Conservation (phyloP, 495 filamentous ascomycete genomes). For the Aspergillus bertholletiae region DNA sequence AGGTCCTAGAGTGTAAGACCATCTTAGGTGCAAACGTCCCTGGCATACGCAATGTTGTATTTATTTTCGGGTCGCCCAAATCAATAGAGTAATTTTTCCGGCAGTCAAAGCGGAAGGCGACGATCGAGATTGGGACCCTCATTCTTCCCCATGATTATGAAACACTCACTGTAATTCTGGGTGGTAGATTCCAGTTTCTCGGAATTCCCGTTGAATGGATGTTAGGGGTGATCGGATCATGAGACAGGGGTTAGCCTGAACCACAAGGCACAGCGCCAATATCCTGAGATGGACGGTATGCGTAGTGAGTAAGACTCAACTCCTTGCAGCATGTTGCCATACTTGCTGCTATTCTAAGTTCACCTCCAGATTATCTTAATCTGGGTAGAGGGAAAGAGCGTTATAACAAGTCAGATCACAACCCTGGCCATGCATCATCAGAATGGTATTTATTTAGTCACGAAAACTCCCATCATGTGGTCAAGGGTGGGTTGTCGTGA, state of each 20-base stretch:
- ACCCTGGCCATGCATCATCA: not conserved
- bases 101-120: too few relatives aligned
- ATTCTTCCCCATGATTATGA: too few relatives aligned
- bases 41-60: not conserved
- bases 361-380: not conserved
- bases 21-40: not conserved
- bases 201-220: too few relatives aligned
- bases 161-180: too few relatives aligned
- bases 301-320: not conserved
- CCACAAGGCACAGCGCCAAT: not conserved
- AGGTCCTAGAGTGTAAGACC: not conserved
- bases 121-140: too few relatives aligned
- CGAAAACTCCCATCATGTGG: too few relatives aligned
- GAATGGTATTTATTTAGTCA: too few relatives aligned
- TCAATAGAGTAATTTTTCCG: too few relatives aligned
- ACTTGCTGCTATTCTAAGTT: not conserved
- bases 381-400: not conserved
- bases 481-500: too few relatives aligned
- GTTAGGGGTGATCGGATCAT: not conserved
- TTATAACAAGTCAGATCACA: not conserved
- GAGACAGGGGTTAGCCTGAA: not conserved
- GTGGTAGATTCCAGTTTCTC: too few relatives aligned
- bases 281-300: not conserved
- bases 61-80: not conserved
- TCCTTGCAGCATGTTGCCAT: not conserved